Conservation (phyloP, 805 yeast genomes). For the Kockiozyma suomiensis region DNA sequence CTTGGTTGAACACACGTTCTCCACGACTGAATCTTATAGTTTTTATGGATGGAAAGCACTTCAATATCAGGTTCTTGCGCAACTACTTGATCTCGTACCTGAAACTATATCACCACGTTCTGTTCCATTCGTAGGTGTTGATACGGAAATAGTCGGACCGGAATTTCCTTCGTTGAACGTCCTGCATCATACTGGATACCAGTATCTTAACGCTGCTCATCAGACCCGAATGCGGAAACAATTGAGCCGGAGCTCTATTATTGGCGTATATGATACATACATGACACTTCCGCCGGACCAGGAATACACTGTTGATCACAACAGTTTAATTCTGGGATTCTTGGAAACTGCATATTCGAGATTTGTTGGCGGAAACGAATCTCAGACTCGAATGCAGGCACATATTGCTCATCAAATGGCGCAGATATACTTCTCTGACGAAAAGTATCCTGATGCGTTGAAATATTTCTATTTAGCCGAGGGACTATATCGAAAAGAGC, state of each 20-base stretch:
- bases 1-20: conserved; percentile 42
- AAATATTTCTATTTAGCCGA: conserved; percentile 48
- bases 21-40: conserved; percentile 40
- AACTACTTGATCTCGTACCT: conserved; percentile 56
- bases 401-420: conserved; percentile 46
- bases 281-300: conserved; percentile 21
- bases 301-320: conserved; percentile 18
- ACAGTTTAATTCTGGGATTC: conserved; percentile 12
- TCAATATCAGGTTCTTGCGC: conserved; percentile 71
- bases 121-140: conserved; percentile 41
- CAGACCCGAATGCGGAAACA: conserved; percentile 38
- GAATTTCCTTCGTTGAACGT: conserved; percentile 33
- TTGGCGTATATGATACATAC: conserved; percentile 12
- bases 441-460: conserved; percentile 48
- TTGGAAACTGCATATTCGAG: conserved; percentile 26
- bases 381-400: conserved; percentile 28
- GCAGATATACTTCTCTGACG: conserved; percentile 46
- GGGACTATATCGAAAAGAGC: conserved; percentile 46
- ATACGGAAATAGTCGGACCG: conserved; percentile 20
- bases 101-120: conserved; percentile 45
- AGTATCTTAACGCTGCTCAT: conserved; percentile 33
- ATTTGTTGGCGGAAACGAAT: conserved; percentile 19
- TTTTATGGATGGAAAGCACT: conserved; percentile 57
- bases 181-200: conserved; percentile 33
- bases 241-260: not conserved